Evolutionary conservation across 1,284 basidiomycete genomes (phyloP).

Genomic region (Termitomyces sp.): DNA sequence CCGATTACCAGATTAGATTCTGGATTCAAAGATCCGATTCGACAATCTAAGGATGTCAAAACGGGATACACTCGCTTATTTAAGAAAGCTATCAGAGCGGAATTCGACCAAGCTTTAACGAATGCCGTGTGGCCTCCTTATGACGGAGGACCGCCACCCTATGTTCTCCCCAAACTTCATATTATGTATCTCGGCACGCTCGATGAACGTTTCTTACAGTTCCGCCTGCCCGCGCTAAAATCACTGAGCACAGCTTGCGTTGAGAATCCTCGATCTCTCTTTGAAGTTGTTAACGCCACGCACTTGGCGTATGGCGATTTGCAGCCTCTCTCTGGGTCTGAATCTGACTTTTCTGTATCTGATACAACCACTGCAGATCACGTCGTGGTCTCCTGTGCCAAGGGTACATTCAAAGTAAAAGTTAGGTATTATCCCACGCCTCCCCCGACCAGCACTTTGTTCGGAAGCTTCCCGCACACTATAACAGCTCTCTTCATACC

Average conservation of each 20-base stretch:
- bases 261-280: neutral
- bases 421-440: neutral
- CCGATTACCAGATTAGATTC: no score
- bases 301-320: neutral
- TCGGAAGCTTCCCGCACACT: neutral
- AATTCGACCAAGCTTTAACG: neutral
- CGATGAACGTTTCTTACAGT: neutral
- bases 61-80: neutral
- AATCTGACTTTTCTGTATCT: neutral
- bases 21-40: no score
- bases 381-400: neutral
- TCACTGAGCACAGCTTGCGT: neutral
- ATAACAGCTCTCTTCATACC: neutral
- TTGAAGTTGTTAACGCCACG: neutral
- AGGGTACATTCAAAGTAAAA: neutral
- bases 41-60: neutral
- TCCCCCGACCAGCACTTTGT: neutral
- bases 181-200: neutral
- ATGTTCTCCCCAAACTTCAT: conserved; percentile 1
- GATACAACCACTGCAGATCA: neutral
- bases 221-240: neutral
- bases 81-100: neutral
- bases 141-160: neutral
- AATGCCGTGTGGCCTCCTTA: neutral
- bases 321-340: neutral